Conservation (phyloP, 371 early-diverging fungal species). For the Rhizomucor pusillus region DNA sequence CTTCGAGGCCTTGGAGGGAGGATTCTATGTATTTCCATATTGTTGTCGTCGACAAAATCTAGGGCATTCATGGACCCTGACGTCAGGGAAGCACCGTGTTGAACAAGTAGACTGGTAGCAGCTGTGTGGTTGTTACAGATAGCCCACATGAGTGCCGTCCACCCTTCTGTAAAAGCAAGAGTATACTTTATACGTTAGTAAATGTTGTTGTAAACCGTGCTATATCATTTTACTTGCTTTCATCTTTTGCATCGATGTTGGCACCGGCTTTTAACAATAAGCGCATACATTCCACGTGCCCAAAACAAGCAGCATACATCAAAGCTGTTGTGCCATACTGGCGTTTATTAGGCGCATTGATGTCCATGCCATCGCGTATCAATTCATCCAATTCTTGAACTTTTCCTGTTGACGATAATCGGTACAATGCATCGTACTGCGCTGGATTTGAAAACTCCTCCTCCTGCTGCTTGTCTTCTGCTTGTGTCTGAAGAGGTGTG, state of each 20-base stretch:
- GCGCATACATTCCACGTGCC: constrained; percentile 61
- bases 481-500: too few relatives aligned
- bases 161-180: constrained; percentile 82
- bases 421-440: too few relatives aligned
- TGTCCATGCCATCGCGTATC: too few relatives aligned
- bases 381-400: too few relatives aligned
- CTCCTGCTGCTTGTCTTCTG: too few relatives aligned
- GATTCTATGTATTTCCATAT: constrained; percentile 50
- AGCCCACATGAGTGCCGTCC: constrained; percentile 96
- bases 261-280: constrained; percentile 71
- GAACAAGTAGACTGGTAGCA: constrained; percentile 64
- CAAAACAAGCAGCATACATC: constrained; percentile 84
- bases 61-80: constrained; percentile 69
- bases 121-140: constrained; percentile 78
- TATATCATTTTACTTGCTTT: constrained; percentile 15
- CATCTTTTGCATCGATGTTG: constrained; percentile 68
- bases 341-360: too few relatives aligned
- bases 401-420: too few relatives aligned
- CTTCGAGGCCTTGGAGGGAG: constrained; percentile 17
- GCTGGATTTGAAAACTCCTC: too few relatives aligned
- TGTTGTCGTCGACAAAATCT: constrained; percentile 68
- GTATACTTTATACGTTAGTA: background rate
- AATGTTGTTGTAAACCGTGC: too few relatives aligned
- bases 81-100: constrained; percentile 71
- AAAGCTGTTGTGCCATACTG: constrained; percentile 73